phyloP scores from a whole-genome alignment of 352 stramenopile species.

The Blastocystis sp. region DNA sequence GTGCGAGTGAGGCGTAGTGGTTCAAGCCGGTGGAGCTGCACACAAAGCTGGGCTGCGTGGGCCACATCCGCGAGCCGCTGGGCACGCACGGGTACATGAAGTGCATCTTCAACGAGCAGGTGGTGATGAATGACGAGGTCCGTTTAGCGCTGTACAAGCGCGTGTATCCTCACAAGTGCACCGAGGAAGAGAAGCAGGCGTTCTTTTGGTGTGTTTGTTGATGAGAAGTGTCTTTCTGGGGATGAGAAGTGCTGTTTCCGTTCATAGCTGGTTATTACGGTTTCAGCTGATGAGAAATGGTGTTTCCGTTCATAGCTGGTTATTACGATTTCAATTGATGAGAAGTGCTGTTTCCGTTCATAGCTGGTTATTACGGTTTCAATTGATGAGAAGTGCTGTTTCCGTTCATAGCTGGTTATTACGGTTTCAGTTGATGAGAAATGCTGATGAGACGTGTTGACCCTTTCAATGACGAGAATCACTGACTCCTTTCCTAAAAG shows the following conservation, averaged over 20 bases:
- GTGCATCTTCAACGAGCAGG: conserved; percentile 94
- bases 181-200: conserved; percentile 43
- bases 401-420: neutral
- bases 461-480: no score
- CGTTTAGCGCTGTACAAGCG: conserved; percentile 98
- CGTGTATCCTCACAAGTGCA: conserved; percentile 86
- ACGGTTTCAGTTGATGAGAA: no score
- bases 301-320: conserved; percentile 13
- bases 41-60: conserved; percentile 94
- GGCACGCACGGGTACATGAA: conserved; percentile 98
- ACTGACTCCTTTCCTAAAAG: neutral
- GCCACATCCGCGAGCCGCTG: conserved; percentile 94
- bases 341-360: neutral
- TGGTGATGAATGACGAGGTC: conserved; percentile 98
- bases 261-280: neutral
- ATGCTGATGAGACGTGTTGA: no score
- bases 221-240: neutral
- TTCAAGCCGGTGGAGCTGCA: conserved; percentile 95
- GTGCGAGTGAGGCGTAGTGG: conserved; percentile 76
- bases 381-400: neutral
- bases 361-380: neutral
- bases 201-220: conserved; percentile 27
- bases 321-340: neutral
- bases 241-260: neutral
- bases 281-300: neutral